phyloP scores from a whole-genome alignment of 1,139 yeast species.

The Yamadazyma epiphylla region DNA sequence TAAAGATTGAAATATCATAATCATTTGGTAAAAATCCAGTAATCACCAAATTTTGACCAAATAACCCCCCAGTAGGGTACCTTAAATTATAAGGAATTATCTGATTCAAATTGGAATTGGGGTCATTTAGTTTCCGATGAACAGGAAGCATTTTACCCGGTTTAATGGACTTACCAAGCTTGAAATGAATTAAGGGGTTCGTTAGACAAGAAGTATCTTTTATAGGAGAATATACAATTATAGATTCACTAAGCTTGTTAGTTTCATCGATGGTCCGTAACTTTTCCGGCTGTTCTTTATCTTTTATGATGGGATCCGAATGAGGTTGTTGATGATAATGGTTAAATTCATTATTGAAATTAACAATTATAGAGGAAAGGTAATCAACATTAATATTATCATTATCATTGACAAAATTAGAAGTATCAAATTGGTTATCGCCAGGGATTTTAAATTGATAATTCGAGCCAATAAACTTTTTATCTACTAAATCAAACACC shows the following conservation, averaged over 20 bases:
- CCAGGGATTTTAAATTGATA: slow-evolving; percentile 1
- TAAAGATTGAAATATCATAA: slow-evolving; percentile 51
- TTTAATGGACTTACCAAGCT: slow-evolving; percentile 31
- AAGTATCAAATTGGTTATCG: slow-evolving; percentile 3
- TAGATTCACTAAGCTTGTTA: slow-evolving; percentile 23
- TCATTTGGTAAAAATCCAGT: slow-evolving; percentile 56
- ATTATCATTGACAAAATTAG: slow-evolving; percentile 16
- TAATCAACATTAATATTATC: slow-evolving; percentile 30
- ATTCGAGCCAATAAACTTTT: slow-evolving; percentile 36
- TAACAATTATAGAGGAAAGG: slow-evolving; percentile 30
- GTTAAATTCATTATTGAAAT: slow-evolving; percentile 27
- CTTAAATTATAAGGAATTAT: slow-evolving; percentile 36
- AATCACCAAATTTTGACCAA: slow-evolving; percentile 61
- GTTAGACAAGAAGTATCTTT: slow-evolving; percentile 13
- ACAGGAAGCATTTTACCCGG: slow-evolving; percentile 29
- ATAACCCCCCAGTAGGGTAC: slow-evolving; percentile 57
- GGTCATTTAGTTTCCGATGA: slow-evolving; percentile 14
- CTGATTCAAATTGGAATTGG: slow-evolving; percentile 6
- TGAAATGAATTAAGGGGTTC: slow-evolving; percentile 37
- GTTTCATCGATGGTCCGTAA: neutral
- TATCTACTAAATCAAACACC: slow-evolving; percentile 51
- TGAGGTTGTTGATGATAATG: slow-evolving; percentile 9
- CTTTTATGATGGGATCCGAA: neutral
- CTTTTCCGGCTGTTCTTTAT: neutral
- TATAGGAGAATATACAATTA: slow-evolving; percentile 37